Evolutionary conservation across 2,329 filamentous ascomycete species (phyloP), one percentile per base, ranked within the genome.

Genomic region (Bimuria novae-zelandiae): DNA sequence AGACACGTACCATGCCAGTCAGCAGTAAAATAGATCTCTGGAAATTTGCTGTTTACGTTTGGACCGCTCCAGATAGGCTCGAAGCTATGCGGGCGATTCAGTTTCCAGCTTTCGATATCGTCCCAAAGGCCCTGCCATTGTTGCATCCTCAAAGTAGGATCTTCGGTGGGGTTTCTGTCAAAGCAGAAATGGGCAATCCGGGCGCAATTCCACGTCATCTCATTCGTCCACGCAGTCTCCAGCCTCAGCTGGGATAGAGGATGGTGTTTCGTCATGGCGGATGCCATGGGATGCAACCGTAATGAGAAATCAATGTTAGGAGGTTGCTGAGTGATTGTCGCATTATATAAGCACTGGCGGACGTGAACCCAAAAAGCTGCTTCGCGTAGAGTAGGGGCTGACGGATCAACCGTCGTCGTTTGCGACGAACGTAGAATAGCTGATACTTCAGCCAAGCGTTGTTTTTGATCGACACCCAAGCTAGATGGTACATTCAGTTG

Each of bases 321-420:
- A 4, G 65, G 59, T 35, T 67, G 64, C 50, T 71, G 67, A 30
- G 69, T 67, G 25, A 70, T 65, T 4, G 65, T 69, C 8, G 67
- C 63, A 27, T 60, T 71, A 41, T 70, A 70, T 6, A 71, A 59
- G 40, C 65, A 70, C 46, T 71, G 68, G 14, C 67, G 63, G 19
- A 71, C 67, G 41, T 70, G 68, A 7, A 71, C 64, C 67, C 66
- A 70, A 35, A 70, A 71, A 7, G 67, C 64, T 40, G 68, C 67
- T 33, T 71, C 65, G 27, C 67, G 67, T 11, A 70, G 52, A 2
- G 68, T 68, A 6, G 67, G 66, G n/a, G 66, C 64, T 5, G 68
- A 68, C 7, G 67, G 68, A 49, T 71, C 67, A 14, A 70, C 63
- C 53, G 33, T 66, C 44, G 22, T 57, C 55, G 21, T 52, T 23